Evolutionary conservation across 805 yeast genomes (phyloP), one percentile per base, ranked within the genome.

Genomic region (Alloascoidea hylecoeti): DNA sequence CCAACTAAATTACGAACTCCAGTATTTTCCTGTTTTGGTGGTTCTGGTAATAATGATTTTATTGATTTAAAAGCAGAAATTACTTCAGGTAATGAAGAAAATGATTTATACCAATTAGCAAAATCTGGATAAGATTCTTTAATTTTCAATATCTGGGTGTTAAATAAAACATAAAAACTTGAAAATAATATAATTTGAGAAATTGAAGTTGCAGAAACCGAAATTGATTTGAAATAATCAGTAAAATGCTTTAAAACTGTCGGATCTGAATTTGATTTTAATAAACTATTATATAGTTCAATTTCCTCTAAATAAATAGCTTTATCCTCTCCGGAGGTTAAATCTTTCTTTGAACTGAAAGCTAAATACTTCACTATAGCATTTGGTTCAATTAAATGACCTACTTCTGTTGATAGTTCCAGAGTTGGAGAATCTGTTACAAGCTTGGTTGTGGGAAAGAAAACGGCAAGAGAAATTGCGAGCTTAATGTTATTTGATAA

Each of bases 331-430:
- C 9, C 13, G 9, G 9, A 9, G 13, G 9, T n/a, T 23, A 9
- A 9, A 9, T n/a, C n/a, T 23, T 23, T 23, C 39, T 33, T 48
- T 43, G 14, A 39, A 39, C 30, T 46, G 15, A 5, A 49, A 36
- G 72, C 61, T 43, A 76, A 57, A 49, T 73, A 80, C 53, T 75
- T 74, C 43, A 79, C 76, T 38, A 79, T 74, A 15, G 92, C 75
- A 50, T 79, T 77, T 15, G 83, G 64, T 53, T 79, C 84, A 41
- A 64, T 57, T 43, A 80, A 62, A 46, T 67, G 32, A 9, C n/a
- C n/a, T n/a, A n/a, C n/a, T n/a, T n/a, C n/a, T n/a, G n/a, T n/a
- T n/a, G n/a, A n/a, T n/a, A n/a, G n/a, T n/a, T n/a, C n/a, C n/a
- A n/a, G n/a, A n/a, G n/a, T n/a, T n/a, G n/a, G n/a, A n/a, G n/a